A percentile compares a stretch with the other conserved stretches of the same genome.
Evolutionary conservation across 2,329 filamentous ascomycete species (phyloP).

Genomic region (Phaeosphaeria sp.): DNA sequence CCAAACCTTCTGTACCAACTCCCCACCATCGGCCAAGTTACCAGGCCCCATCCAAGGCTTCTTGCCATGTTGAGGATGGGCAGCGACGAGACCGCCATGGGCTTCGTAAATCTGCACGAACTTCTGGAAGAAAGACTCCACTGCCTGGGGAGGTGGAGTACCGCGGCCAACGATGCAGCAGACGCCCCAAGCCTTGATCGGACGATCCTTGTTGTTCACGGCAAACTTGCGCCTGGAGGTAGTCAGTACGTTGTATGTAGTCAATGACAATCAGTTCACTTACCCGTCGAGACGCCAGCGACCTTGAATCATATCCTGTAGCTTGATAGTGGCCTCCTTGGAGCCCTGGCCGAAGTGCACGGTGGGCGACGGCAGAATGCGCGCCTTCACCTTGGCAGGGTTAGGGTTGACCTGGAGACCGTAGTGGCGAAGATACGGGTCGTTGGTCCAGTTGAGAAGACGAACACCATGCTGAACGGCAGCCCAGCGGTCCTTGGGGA

Average conservation of each 20-base stretch:
- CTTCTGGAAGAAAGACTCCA: constrained; percentile 62
- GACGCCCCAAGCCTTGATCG: constrained; percentile 78
- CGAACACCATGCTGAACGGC: constrained; percentile 73
- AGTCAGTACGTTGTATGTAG: background rate
- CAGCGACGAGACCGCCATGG: constrained; percentile 66
- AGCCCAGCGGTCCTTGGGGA: constrained; percentile 70
- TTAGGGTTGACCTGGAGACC: constrained; percentile 71
- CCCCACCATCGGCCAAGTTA: constrained; percentile 49
- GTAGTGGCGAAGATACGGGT: constrained; percentile 75
- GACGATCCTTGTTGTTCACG: constrained; percentile 62
- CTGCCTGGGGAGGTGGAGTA: constrained; percentile 49
- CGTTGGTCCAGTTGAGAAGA: constrained; percentile 71
- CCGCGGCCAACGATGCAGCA: constrained; percentile 67
- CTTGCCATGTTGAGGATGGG: constrained; percentile 36
- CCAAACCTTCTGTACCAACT: constrained; percentile 61
- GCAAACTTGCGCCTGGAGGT: constrained; percentile 76
- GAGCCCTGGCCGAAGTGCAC: constrained; percentile 66
- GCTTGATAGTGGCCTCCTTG: constrained; percentile 31
- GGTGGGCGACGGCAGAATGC: constrained; percentile 72
- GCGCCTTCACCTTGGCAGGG: constrained; percentile 71
- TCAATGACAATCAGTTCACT: background rate
- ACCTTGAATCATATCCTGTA: constrained; percentile 62
- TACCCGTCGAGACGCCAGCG: constrained; percentile 79
- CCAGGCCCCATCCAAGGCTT: constrained; percentile 39
- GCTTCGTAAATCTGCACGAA: constrained; percentile 67